Base-by-base conservation (phyloP, 495 filamentous ascomycete genomes). In the Aspergillus sclerotioniger region DNA sequence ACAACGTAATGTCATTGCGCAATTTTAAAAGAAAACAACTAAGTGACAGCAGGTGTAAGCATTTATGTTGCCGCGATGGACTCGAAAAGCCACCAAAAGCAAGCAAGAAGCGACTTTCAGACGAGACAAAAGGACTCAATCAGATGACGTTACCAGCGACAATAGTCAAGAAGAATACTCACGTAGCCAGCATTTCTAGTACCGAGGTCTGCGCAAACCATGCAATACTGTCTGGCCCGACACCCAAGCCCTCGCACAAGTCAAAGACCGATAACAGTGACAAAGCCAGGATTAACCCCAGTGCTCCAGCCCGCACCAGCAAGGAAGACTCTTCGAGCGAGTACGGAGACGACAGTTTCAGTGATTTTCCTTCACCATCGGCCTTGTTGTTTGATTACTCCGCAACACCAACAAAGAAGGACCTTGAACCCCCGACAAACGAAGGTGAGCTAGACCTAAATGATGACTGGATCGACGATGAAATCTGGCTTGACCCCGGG, bases 61-160 rank as follows among this genome's bases (percentile, higher is more conserved):
- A 98, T 63, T 71, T 84, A 35, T 98, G 94, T 64, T 98, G 94
- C 67, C 84, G 83, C n/a, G 90, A 96, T 47, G 93, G 93, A 1
- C 64, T 94, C 6, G 87, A 92, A 32, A 95, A 89, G 54, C 87
- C 84, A 32, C 85, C 87, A 7, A 91, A 87, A 57, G 69, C 74
- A 1, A 68, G 72, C n/a, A 80, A 76, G 43, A 78, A 68, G 47
- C 68, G 60, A 29, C 20, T 62, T 7, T 20, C 35, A 1, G 46
- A 32, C 0, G 15, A 21, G 35, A 31, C 53, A 50, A 54, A 25
- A n/a, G 65, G 57, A 8, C 54, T 57, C 32, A 71, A 54, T 32
- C 75, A 75, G 53, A 65, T 69, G 62, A 75, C 62, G 7, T 44
- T 67, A 16, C 49, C 62, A 8, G 64, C 55, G n/a, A 64, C 51